These are phyloP conservation scores for Polysphondylium violaceum DNA, from an alignment of 78 protist species.

Conservation along the genomic window DNA sequence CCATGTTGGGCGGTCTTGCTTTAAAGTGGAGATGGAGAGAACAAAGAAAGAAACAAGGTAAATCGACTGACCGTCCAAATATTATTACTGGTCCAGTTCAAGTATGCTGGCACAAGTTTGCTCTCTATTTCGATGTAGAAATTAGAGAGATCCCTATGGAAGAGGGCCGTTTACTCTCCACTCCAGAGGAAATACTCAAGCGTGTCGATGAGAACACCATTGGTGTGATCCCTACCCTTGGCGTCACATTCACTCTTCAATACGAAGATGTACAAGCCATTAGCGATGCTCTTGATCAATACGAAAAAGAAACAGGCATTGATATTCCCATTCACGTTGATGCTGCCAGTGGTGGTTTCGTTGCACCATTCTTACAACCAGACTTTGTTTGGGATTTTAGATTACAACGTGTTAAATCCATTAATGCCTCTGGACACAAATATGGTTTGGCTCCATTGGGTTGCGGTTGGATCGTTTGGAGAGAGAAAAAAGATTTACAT, in stretches of 20 bases:
- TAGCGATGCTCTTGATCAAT: constrained; percentile 33
- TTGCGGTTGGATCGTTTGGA: constrained; percentile 50
- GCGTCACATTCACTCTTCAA: constrained; percentile 64
- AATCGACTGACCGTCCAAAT: constrained; percentile 44
- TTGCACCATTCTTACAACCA: constrained; percentile 79
- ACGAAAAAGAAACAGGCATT: constrained; percentile 42
- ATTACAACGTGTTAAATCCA: constrained; percentile 63
- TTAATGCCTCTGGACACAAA: constrained; percentile 73
- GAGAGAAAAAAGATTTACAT: constrained; percentile 32
- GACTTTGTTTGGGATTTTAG: constrained; percentile 71
- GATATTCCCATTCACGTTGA: constrained; percentile 82
- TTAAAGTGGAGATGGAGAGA: constrained; percentile 58
- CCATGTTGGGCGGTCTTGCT: constrained; percentile 47
- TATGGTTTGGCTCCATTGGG: constrained; percentile 75
- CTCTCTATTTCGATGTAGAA: constrained; percentile 68
- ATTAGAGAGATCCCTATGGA: constrained; percentile 29
- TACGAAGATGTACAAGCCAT: constrained; percentile 67
- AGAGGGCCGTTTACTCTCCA: constrained; percentile 5
- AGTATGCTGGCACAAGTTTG: constrained; percentile 73
- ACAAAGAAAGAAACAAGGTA: constrained; percentile 27
- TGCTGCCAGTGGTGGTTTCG: constrained; percentile 85
- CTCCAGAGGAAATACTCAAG: constrained; percentile 43
- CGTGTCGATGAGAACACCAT: constrained; percentile 79
- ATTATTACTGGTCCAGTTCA: constrained; percentile 53
- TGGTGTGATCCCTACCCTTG: constrained; percentile 58